Percentiles rank a stretch among this genome's conserved stretches.
Evolutionary conservation across 352 stramenopile species (phyloP).

Genomic region (Elongisporangium anandrum): DNA sequence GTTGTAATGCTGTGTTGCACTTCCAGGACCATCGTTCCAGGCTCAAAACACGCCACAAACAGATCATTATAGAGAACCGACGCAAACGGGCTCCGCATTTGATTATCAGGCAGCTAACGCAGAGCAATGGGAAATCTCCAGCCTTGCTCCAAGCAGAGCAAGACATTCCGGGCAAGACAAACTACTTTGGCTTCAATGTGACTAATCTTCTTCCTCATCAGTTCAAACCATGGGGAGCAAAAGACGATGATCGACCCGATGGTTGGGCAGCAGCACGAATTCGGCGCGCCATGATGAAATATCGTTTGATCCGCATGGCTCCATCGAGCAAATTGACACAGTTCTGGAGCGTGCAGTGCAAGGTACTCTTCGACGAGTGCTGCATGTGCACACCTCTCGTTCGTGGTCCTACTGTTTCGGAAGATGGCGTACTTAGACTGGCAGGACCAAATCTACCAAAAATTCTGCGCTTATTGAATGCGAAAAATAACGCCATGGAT

Average conservation of each 20-base stretch:
- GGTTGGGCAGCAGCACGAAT: slow-evolving; percentile 57
- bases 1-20: not conserved
- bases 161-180: not conserved
- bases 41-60: not conserved
- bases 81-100: not conserved
- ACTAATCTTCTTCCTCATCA: not conserved
- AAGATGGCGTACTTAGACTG: slow-evolving; percentile 60
- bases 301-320: slow-evolving; percentile 45
- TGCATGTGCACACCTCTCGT: slow-evolving; percentile 57
- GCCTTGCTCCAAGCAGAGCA: not conserved
- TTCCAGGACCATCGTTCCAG: not conserved
- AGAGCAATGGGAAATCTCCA: not conserved
- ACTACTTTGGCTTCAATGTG: not conserved
- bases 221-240: slow-evolving; percentile 1
- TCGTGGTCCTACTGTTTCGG: slow-evolving; percentile 40
- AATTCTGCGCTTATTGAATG: slow-evolving; percentile 53
- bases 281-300: slow-evolving; percentile 47
- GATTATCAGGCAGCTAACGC: not conserved
- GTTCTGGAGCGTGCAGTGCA: slow-evolving; percentile 53
- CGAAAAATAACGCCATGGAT: slow-evolving; percentile 57
- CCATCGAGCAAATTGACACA: slow-evolving; percentile 32
- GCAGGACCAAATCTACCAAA: slow-evolving; percentile 59
- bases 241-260: slow-evolving; percentile 30
- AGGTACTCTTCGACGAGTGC: slow-evolving; percentile 74
- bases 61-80: not conserved